These are phyloP conservation scores for Hypocrella siamensis DNA, from an alignment of 2,329 filamentous ascomycete genomes.

Conservation along the genomic window DNA sequence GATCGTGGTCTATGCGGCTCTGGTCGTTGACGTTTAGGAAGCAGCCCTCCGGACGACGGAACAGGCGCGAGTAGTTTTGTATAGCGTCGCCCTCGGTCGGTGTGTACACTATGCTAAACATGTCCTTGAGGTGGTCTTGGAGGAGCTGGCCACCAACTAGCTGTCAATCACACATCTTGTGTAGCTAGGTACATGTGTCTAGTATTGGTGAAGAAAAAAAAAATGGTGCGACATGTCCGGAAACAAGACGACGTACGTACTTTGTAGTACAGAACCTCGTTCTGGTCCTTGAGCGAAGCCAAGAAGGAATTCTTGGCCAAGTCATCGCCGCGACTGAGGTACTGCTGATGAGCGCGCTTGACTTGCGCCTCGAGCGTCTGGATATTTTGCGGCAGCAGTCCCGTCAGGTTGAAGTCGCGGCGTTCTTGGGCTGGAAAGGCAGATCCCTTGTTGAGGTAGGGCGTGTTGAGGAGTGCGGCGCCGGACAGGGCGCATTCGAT, in stretches of 20 bases:
- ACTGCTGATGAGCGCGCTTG: slow-evolving; percentile 67
- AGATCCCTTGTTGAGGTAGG: slow-evolving; percentile 62
- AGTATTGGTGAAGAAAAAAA: too few relatives aligned
- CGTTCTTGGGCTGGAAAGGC: slow-evolving; percentile 59
- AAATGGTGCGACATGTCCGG: too few relatives aligned
- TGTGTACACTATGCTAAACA: slow-evolving; percentile 85
- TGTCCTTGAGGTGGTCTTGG: slow-evolving; percentile 65
- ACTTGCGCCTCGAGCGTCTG: slow-evolving; percentile 67
- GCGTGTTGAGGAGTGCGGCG: slow-evolving; percentile 18
- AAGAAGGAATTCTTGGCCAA: slow-evolving; percentile 80
- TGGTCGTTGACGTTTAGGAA: slow-evolving; percentile 61
- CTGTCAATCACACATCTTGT: too few relatives aligned
- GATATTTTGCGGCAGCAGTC: slow-evolving; percentile 55
- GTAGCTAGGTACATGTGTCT: too few relatives aligned
- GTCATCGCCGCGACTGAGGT: slow-evolving; percentile 42
- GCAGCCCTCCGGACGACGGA: slow-evolving; percentile 64
- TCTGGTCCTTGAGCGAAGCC: slow-evolving; percentile 73
- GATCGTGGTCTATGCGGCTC: slow-evolving; percentile 47
- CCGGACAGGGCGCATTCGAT: slow-evolving; percentile 21
- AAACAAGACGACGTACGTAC: slow-evolving; percentile 20
- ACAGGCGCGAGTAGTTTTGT: slow-evolving; percentile 64
- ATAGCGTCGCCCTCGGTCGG: slow-evolving; percentile 85
- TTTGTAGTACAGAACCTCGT: slow-evolving; percentile 66
- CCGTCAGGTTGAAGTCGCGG: slow-evolving; percentile 50
- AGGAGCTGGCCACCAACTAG: slow-evolving; percentile 36